phyloP scores from a whole-genome alignment of 2,329 filamentous ascomycete species.

The Botrytis hyacinthi region DNA sequence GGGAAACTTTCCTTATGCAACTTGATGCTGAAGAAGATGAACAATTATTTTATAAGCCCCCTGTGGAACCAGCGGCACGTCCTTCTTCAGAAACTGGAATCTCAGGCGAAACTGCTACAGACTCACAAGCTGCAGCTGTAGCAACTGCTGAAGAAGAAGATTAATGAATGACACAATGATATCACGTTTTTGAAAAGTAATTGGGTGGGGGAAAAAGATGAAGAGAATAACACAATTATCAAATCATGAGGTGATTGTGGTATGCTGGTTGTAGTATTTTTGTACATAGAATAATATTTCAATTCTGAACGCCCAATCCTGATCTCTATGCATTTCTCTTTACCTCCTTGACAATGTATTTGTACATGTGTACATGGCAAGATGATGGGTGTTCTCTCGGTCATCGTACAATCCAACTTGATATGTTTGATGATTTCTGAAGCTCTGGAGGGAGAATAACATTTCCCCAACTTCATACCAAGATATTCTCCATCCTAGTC shows the following conservation, averaged over 20 bases:
- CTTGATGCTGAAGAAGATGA: conserved; percentile 91
- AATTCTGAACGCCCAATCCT: conserved; percentile 22
- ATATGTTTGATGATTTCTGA: background rate
- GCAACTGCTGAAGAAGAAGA: conserved; percentile 34
- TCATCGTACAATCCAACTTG: conserved; percentile 1
- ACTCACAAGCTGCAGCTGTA: conserved; percentile 26
- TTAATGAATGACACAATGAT: conserved; percentile 20
- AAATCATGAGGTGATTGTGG: conserved; percentile 11
- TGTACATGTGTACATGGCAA: background rate
- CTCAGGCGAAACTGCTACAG: conserved; percentile 30
- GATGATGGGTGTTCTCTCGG: background rate
- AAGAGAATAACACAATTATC: conserved; percentile 11
- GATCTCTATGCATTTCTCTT: background rate
- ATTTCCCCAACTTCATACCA: background rate
- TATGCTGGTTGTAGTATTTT: conserved; percentile 24
- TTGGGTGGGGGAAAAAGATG: conserved; percentile 5
- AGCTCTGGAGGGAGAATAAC: background rate
- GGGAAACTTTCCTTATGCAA: conserved; percentile 97
- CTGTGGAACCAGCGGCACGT: conserved; percentile 52
- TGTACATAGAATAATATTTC: conserved; percentile 38
- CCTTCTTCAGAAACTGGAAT: conserved; percentile 48
- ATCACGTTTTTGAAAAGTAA: conserved; percentile 19
- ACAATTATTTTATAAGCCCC: conserved; percentile 62
- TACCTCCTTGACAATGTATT: background rate
- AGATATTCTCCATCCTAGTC: background rate